A percentile compares a stretch with the other conserved stretches of the same genome.
Evolutionary conservation across 2,329 filamentous ascomycete genomes (phyloP).

Genomic region (Trichoderma hamatum): DNA sequence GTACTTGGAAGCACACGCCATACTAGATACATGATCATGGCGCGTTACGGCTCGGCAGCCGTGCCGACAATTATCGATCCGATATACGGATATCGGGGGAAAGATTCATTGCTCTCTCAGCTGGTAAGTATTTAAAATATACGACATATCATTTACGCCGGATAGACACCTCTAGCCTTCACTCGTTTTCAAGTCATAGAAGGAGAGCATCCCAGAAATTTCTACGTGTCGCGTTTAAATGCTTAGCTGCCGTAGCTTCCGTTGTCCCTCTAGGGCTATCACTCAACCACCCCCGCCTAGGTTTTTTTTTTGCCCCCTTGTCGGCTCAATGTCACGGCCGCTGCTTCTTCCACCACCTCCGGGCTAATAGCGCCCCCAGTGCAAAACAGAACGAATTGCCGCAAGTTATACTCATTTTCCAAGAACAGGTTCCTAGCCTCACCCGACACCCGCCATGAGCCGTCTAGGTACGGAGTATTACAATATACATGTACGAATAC

Average conservation of each 20-base stretch:
- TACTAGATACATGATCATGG: not conserved
- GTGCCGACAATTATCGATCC: not conserved
- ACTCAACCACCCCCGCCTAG: too few relatives aligned
- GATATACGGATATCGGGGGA: not conserved
- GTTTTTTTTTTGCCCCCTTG: not conserved
- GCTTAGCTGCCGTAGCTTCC: not conserved
- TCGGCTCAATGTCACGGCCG: too few relatives aligned
- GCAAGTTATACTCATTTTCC: not conserved
- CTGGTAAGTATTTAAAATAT: not conserved
- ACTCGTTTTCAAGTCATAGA: not conserved
- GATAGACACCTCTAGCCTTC: not conserved
- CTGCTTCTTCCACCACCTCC: not conserved
- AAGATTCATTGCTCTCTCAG: not conserved
- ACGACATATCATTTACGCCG: not conserved
- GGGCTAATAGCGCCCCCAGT: not conserved
- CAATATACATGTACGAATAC: not conserved
- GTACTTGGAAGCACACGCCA: not conserved
- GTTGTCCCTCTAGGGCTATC: not conserved
- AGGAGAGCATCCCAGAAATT: not conserved
- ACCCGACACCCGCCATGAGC: not conserved
- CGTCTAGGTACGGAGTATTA: too few relatives aligned
- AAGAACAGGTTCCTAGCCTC: too few relatives aligned
- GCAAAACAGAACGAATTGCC: too few relatives aligned
- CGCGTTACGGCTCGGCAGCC: not conserved
- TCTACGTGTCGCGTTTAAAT: not conserved